Conservation (phyloP, 352 stramenopile genomes). For the Phytophthora pseudosyringae region DNA sequence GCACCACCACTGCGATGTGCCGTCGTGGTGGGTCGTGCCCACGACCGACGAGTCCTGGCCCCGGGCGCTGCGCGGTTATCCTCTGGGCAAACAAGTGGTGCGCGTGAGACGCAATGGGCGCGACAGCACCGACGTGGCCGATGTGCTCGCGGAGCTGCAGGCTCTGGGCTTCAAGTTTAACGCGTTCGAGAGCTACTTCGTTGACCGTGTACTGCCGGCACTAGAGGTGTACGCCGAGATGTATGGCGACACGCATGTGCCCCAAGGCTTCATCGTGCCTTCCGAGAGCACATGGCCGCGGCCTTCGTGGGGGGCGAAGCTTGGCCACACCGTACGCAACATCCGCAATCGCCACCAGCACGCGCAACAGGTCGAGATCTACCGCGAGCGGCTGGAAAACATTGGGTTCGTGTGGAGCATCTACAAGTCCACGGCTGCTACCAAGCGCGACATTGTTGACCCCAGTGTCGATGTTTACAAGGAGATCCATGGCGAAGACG, state of each 20-base stretch:
- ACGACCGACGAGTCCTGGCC: constrained; percentile 65
- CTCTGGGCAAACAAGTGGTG: constrained; percentile 87
- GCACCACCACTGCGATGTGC: constrained; percentile 90
- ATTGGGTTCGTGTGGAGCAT: constrained; percentile 94
- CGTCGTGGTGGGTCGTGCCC: constrained; percentile 65
- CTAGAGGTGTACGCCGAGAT: constrained; percentile 86
- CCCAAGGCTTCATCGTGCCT: constrained; percentile 91
- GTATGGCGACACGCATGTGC: constrained; percentile 89
- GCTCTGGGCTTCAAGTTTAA: constrained; percentile 74
- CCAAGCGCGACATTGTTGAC: constrained; percentile 62
- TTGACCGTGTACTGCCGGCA: constrained; percentile 65
- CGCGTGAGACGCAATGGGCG: constrained; percentile 60
- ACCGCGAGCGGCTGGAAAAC: constrained; percentile 80
- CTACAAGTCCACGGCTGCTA: constrained; percentile 55
- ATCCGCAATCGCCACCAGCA: constrained; percentile 91
- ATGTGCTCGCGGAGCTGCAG: constrained; percentile 67
- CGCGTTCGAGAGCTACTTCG: constrained; percentile 64
- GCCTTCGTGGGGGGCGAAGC: constrained; percentile 83
- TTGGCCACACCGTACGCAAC: constrained; percentile 90
- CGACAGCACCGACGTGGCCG: constrained; percentile 42
- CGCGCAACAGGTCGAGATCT: constrained; percentile 81
- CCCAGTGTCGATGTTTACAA: constrained; percentile 81
- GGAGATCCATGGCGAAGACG: constrained; percentile 71
- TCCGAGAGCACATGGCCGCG: constrained; percentile 80
- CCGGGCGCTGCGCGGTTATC: constrained; percentile 73